Evolutionary conservation across 352 stramenopile genomes (phyloP).

Genomic region (Phytophthora agathidicida): DNA sequence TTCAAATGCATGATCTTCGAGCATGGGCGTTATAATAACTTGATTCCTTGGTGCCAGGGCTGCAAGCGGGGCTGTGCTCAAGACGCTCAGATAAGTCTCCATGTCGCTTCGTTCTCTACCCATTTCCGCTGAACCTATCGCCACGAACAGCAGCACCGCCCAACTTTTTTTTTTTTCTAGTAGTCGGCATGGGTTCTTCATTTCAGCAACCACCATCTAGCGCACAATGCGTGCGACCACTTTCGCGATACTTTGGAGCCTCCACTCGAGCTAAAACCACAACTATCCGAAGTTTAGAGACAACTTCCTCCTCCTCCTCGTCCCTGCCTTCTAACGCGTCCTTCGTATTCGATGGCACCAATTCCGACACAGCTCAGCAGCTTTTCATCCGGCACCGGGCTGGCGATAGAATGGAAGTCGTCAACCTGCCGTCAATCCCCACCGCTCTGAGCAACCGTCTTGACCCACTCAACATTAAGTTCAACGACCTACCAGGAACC

Average conservation of each 20-base stretch:
- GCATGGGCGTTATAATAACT: too few species aligned
- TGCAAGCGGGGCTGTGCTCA: too few species aligned
- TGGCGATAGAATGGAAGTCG: background rate
- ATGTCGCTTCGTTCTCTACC: too few species aligned
- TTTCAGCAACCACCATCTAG: too few species aligned
- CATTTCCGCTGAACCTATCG: too few species aligned
- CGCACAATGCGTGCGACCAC: background rate
- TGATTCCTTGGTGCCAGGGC: too few species aligned
- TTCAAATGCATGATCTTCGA: too few species aligned
- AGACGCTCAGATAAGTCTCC: too few species aligned
- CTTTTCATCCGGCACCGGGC: conserved; percentile 28
- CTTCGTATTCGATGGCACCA: conserved; percentile 34
- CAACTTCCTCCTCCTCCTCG: background rate
- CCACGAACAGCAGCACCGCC: too few species aligned
- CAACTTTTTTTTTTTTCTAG: too few species aligned
- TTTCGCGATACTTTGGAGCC: background rate
- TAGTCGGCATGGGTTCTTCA: too few species aligned
- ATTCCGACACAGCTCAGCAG: conserved; percentile 37
- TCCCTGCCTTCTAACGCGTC: background rate
- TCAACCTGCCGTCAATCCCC: conserved; percentile 15
- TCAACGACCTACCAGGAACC: conserved; percentile 25
- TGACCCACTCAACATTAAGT: conserved; percentile 12
- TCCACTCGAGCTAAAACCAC: background rate
- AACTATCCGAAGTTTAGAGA: background rate
- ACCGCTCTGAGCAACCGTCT: conserved; percentile 12